A percentile compares a stretch with the other conserved stretches of the same genome.
Conservation (phyloP, 768 basidiomycete species). For the Tricholoma matsutake region DNA sequence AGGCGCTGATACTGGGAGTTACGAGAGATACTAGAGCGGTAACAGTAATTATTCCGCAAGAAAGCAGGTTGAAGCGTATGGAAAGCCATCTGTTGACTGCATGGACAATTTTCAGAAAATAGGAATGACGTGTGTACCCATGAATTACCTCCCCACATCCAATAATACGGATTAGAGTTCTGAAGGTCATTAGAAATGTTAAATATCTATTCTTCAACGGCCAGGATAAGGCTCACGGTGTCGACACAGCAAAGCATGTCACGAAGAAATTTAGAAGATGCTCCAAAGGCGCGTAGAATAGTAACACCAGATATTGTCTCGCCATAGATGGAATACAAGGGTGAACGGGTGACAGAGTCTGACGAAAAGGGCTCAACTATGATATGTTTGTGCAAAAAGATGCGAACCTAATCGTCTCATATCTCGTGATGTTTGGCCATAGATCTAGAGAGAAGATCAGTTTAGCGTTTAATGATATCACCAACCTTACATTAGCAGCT, state of each 20-base stretch:
- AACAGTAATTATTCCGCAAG: conserved; percentile 66
- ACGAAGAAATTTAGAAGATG: conserved; percentile 79
- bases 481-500: conserved; percentile 37
- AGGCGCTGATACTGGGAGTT: conserved; percentile 70
- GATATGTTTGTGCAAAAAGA: neutral
- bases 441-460: conserved; percentile 26
- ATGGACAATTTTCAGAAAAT: neutral
- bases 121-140: conserved; percentile 8
- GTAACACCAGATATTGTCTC: conserved; percentile 43
- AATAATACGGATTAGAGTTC: conserved; percentile 75
- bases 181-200: conserved; percentile 12
- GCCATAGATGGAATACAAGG: conserved; percentile 42
- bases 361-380: neutral
- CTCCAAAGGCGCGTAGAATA: conserved; percentile 79
- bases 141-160: conserved; percentile 80
- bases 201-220: neutral
- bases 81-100: conserved; percentile 89
- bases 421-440: conserved; percentile 82
- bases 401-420: conserved; percentile 70
- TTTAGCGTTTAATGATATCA: neutral
- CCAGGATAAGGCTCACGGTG: conserved; percentile 48
- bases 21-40: conserved; percentile 66
- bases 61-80: conserved; percentile 82
- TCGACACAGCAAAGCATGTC: conserved; percentile 84
- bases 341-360: conserved; percentile 38